These are phyloP conservation scores for Solanum rostratum DNA, from an alignment of 257 asterid genomes.

Conservation along the genomic window DNA sequence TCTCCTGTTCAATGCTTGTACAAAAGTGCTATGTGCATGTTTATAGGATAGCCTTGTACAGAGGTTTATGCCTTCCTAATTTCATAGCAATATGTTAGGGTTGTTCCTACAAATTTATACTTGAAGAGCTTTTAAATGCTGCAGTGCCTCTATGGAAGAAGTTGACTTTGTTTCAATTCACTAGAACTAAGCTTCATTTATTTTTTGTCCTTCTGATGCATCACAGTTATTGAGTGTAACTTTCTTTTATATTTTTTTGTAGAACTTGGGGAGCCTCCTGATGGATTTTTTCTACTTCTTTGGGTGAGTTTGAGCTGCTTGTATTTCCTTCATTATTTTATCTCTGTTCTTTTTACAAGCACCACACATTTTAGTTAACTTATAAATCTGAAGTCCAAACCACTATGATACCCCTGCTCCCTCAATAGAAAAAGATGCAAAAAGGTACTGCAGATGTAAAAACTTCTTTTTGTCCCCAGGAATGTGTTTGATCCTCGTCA, in stretches of 20 bases:
- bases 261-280: constrained; percentile 93
- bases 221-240: background rate
- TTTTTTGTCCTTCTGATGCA: background rate
- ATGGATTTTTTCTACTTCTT: constrained; percentile 97
- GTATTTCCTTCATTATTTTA: constrained; percentile 1
- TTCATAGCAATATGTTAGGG: background rate
- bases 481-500: constrained; percentile 98
- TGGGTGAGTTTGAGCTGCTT: constrained; percentile 56
- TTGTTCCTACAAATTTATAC: background rate
- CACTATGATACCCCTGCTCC: background rate
- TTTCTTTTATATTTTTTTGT: constrained; percentile 5
- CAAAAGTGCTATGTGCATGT: background rate
- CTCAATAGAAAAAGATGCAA: background rate
- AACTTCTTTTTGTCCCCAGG: constrained; percentile 29
- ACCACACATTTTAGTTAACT: background rate
- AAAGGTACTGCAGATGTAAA: background rate
- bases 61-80: background rate
- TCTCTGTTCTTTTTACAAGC: background rate
- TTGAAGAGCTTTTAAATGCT: background rate
- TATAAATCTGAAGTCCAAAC: background rate
- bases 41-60: background rate
- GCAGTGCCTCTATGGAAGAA: background rate
- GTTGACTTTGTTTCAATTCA: background rate
- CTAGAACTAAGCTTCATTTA: background rate
- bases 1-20: background rate